Base-by-base conservation (phyloP, 140 eudicot genomes). In the Anethum foeniculum region DNA sequence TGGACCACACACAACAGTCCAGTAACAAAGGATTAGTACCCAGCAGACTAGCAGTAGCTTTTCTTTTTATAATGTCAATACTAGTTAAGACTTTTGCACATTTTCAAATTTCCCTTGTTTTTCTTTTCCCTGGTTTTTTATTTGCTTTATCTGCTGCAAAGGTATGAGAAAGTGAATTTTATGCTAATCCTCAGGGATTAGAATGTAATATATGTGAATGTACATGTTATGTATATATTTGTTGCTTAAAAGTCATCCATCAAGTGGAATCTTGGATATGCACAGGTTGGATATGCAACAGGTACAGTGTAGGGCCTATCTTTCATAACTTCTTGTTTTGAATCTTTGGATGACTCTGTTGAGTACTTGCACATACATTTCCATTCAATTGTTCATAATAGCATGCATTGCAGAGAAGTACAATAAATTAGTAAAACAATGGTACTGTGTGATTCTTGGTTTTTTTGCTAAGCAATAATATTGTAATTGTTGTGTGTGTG, bases 1-100 rank as follows among this genome's bases (percentile, higher is more conserved):
- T 90, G 98, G 95, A 85, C 91, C 97, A 84, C 94, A 84, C 86
- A 58, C 69, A 81, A 81, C 80, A 78, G 80, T 84, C 77, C 91
- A 87, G 87, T 82, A 75, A 85, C 90, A 75, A 75, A 46, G 82
- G 81, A 85, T 77, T 86, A 82, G 80, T 80, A 89, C 85, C 88
- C 88, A 89, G 83, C 87, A 81, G 85, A 87, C 84, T 64, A 25
- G n/a, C 58, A n/a, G 13, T 75, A 75, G 27, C 18, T 36, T 46
- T 75, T 46, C 8, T 32, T 44, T 41, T 75, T n/a, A 72, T 44
- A n/a, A 46, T 75, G 78, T 12, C 39, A 46, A 46, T n/a, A 75
- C 38, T 75, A 75, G 78, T n/a, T 8, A 18, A 15, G 11, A 28
- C 83, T 80, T 56, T 47, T 71, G 64, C 79, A 51, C 71, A 41